phyloP scores from a whole-genome alignment of 2,329 filamentous ascomycete genomes.

The Aureobasidium sp. region DNA sequence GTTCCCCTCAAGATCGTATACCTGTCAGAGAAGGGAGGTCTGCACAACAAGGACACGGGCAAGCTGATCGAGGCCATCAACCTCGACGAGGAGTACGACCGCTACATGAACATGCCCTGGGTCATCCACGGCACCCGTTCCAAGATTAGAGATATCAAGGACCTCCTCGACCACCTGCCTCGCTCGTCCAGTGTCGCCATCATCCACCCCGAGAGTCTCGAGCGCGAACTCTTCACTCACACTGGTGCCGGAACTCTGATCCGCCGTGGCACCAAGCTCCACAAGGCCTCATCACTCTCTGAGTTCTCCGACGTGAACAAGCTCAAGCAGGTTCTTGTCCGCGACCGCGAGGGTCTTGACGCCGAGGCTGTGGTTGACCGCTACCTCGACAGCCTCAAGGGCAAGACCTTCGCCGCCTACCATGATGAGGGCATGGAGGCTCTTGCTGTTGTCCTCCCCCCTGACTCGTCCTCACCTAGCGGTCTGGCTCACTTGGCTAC shows the following conservation, averaged over 20 bases:
- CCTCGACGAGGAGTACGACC: conserved; percentile 90
- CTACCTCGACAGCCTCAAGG: conserved; percentile 72
- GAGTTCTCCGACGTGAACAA: conserved; percentile 70
- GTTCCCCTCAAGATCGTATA: conserved; percentile 97
- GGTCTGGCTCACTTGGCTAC: conserved; percentile 78
- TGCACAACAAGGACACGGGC: conserved; percentile 88
- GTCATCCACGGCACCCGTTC: conserved; percentile 88
- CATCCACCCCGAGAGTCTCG: conserved; percentile 89
- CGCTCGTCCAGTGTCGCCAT: conserved; percentile 93
- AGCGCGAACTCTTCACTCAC: conserved; percentile 95
- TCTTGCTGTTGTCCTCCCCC: conserved; percentile 78
- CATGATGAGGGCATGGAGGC: conserved; percentile 93
- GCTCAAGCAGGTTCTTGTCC: conserved; percentile 73
- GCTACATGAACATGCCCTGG: conserved; percentile 90
- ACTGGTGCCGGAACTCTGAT: conserved; percentile 91
- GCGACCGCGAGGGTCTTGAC: conserved; percentile 75
- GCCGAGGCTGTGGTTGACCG: conserved; percentile 77
- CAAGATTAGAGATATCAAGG: conserved; percentile 98
- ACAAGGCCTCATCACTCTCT: conserved; percentile 61
- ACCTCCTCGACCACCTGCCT: conserved; percentile 79
- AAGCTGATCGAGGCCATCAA: conserved; percentile 97
- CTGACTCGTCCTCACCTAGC: conserved; percentile 55
- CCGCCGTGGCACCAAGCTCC: conserved; percentile 82
- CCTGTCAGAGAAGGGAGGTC: conserved; percentile 92
- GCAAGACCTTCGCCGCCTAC: conserved; percentile 81